Base-by-base conservation (phyloP, 306 rosid species). In the Lagenaria siceraria region DNA sequence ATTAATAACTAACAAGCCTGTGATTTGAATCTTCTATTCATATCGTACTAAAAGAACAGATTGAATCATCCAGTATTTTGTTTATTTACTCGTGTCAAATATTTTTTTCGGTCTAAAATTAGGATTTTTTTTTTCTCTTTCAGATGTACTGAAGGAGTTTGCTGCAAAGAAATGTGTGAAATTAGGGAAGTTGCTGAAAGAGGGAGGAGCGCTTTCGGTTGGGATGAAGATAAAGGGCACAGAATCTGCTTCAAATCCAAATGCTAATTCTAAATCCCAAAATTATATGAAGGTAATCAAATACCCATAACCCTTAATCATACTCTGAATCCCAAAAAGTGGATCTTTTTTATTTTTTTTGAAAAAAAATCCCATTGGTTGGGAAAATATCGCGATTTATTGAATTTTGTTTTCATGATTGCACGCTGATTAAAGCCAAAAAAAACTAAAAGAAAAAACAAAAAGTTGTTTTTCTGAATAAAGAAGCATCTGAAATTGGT, bases 101-200 rank as follows among this genome's bases (percentile, higher is more conserved):
- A 4, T 33, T 33, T 33, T 33, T 33, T 33, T 5, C 33, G 33
- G 33, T 29, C 33, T 29, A 38, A 38, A 38, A 6, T 38, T 7
- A n/a, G 42, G 42, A 38, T 8, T 40, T 40, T 40, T 40, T 10
- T 51, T 51, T 17, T 5, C n/a, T 17, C 55, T 14, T 17, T 70
- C 24, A 93, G 98, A 93, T 85, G 96, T 93, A 27, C 81, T 93
- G 90, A 93, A 93, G 87, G 97, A 93, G 88, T 88, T 93, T 62
- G 87, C 97, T 77, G 92, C 97, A 0, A 93, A 93, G 84, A 91
- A 91, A 82, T 86, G 87, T 74, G 87, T 86, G 56, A 93, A 90
- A 66, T 93, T 91, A 1, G 98, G 91, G 55, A 91, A 85, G 65
- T 82, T 90, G 89, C 82, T 91, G 24, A 87, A 80, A 60, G 96